Evolutionary conservation across 1,139 yeast species (phyloP).

Genomic region (Citeromyces siamensis): DNA sequence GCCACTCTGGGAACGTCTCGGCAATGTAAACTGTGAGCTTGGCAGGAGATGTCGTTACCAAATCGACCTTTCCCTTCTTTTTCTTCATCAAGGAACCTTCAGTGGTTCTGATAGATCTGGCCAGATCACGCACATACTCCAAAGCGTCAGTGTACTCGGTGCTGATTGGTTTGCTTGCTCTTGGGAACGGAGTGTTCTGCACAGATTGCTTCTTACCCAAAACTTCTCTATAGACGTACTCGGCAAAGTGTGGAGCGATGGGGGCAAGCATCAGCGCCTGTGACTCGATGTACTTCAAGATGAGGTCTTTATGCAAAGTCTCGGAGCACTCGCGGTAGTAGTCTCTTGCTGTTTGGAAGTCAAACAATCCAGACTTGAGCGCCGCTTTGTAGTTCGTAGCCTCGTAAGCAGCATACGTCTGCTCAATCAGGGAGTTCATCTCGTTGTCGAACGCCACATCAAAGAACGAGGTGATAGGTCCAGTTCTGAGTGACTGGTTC

Average conservation of each 20-base stretch:
- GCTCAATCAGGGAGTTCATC: slow-evolving; percentile 72
- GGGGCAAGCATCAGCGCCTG: slow-evolving; percentile 85
- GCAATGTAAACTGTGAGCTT: slow-evolving; percentile 64
- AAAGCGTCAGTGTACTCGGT: slow-evolving; percentile 53
- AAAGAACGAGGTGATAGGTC: slow-evolving; percentile 55
- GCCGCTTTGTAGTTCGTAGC: slow-evolving; percentile 80
- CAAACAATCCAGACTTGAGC: slow-evolving; percentile 82
- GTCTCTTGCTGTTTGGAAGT: slow-evolving; percentile 91
- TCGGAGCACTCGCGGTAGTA: slow-evolving; percentile 71
- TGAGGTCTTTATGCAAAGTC: slow-evolving; percentile 72
- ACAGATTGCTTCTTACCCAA: slow-evolving; percentile 47
- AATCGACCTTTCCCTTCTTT: slow-evolving; percentile 75
- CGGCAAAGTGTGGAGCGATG: slow-evolving; percentile 93
- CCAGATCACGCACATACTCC: slow-evolving; percentile 61
- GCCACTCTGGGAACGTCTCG: slow-evolving; percentile 93
- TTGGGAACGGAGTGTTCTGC: slow-evolving; percentile 73
- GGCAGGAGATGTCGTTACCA: slow-evolving; percentile 64
- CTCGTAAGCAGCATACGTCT: slow-evolving; percentile 57
- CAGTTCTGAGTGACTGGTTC: slow-evolving; percentile 51
- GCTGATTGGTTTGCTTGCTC: slow-evolving; percentile 53
- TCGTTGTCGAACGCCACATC: slow-evolving; percentile 90
- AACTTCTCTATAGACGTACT: slow-evolving; percentile 76
- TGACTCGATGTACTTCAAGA: slow-evolving; percentile 67
- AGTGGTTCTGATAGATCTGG: slow-evolving; percentile 83
- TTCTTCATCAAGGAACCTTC: slow-evolving; percentile 83